These are phyloP conservation scores for Zymoseptoria passerinii DNA, from an alignment of 2,329 filamentous ascomycete species.

Conservation along the genomic window DNA sequence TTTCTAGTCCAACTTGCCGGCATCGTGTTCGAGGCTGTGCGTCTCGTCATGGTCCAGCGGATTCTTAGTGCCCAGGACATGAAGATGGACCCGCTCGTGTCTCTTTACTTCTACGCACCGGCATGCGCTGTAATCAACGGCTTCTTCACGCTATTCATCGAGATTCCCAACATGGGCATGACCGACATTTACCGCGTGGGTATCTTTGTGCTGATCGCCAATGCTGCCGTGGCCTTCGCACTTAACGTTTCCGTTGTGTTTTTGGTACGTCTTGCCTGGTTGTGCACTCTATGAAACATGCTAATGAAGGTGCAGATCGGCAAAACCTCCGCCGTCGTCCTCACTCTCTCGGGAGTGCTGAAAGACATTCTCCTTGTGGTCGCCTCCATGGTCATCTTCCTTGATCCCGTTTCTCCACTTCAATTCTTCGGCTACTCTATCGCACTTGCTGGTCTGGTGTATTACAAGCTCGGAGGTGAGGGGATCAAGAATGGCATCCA, in stretches of 20 bases:
- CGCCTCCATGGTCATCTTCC: constrained; percentile 75
- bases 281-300: constrained; percentile 1
- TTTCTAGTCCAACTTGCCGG: constrained; percentile 62
- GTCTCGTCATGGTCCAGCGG: constrained; percentile 76
- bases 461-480: constrained; percentile 68
- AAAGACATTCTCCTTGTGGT: constrained; percentile 79
- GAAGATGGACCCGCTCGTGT: constrained; percentile 91
- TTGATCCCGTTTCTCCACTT: constrained; percentile 61
- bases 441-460: constrained; percentile 68
- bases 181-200: constrained; percentile 66
- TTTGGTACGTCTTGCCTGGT: constrained; percentile 50
- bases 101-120: constrained; percentile 82
- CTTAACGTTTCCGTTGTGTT: constrained; percentile 82
- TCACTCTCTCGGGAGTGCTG: constrained; percentile 78
- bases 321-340: constrained; percentile 76
- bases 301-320: constrained; percentile 53
- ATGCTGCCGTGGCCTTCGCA: constrained; percentile 69
- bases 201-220: constrained; percentile 61
- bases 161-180: constrained; percentile 62
- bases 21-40: constrained; percentile 73
- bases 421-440: constrained; percentile 81
- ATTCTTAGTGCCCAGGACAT: constrained; percentile 73
- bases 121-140: constrained; percentile 78
- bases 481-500: constrained; percentile 71
- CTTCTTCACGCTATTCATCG: constrained; percentile 62